phyloP scores from a whole-genome alignment of 169 alveolate genomes.

The Theileria orientalis region DNA sequence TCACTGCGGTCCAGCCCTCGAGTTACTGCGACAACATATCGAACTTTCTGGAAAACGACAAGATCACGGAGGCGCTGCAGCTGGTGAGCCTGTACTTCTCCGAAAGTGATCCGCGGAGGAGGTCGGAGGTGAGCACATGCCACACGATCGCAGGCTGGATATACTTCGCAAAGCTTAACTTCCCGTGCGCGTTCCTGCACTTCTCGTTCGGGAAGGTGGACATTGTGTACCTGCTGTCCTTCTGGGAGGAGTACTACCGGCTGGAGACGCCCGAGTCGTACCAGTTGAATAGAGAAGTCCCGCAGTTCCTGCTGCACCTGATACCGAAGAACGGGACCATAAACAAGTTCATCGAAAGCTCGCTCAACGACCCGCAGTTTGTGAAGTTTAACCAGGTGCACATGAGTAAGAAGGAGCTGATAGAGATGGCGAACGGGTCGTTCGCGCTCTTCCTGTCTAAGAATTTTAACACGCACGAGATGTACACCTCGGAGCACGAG shows the following conservation, averaged over 20 bases:
- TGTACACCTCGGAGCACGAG: conserved; percentile 3
- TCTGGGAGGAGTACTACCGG: conserved; percentile 50
- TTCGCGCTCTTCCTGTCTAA: conserved; percentile 38
- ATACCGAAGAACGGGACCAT: conserved; percentile 42
- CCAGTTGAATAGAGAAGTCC: conserved; percentile 27
- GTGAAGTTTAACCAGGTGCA: conserved; percentile 1
- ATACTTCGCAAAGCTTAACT: conserved; percentile 38
- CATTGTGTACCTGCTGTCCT: conserved; percentile 37
- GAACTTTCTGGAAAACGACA: conserved; percentile 21
- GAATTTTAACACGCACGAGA: conserved; percentile 20
- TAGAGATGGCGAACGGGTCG: conserved; percentile 56
- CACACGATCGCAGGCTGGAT: conserved; percentile 65
- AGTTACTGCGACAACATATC: conserved; percentile 28
- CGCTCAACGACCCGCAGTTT: conserved; percentile 4
- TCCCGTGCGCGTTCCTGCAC: conserved; percentile 63
- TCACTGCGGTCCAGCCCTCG: conserved; percentile 29
- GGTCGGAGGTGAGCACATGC: conserved; percentile 30
- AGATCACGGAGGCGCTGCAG: conserved; percentile 50
- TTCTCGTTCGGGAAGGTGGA: conserved; percentile 58
- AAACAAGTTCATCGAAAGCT: conserved; percentile 21
- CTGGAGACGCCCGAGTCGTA: conserved; percentile 32
- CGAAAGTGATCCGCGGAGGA: conserved; percentile 17
- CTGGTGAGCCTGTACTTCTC: conserved; percentile 48
- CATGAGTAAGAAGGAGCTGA: conserved; percentile 15
- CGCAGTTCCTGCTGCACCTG: conserved; percentile 16